These are phyloP conservation scores for Phytophthora citricola DNA, from an alignment of 352 stramenopile species.

Conservation along the genomic window DNA sequence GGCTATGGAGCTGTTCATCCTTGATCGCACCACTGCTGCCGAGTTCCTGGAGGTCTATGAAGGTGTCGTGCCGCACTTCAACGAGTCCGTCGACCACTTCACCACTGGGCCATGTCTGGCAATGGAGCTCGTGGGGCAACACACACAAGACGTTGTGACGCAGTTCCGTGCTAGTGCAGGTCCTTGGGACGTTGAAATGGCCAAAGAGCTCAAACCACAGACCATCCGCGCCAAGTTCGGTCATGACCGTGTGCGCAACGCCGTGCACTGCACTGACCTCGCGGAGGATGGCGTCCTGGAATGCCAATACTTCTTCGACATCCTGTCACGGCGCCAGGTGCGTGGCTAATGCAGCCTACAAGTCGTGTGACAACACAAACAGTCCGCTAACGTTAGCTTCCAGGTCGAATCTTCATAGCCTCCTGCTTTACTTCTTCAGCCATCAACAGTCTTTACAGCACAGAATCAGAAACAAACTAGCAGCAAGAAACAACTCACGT, in stretches of 20 bases:
- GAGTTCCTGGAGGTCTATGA: constrained; percentile 94
- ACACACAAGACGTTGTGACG: constrained; percentile 58
- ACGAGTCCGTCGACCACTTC: constrained; percentile 91
- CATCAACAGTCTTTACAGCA: constrained; percentile 11
- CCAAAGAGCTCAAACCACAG: constrained; percentile 90
- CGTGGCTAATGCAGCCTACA: constrained; percentile 16
- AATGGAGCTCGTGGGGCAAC: constrained; percentile 84
- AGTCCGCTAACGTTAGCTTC: background rate
- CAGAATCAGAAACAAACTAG: constrained; percentile 14
- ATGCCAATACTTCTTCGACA: constrained; percentile 94
- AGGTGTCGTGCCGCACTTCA: constrained; percentile 93
- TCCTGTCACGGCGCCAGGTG: constrained; percentile 81
- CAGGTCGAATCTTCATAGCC: constrained; percentile 5
- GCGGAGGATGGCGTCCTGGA: constrained; percentile 91
- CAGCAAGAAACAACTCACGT: constrained; percentile 1
- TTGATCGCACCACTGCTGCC: constrained; percentile 86
- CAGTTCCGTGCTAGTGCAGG: constrained; percentile 88
- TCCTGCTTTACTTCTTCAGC: constrained; percentile 5
- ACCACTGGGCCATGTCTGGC: constrained; percentile 89
- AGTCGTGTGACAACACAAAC: no score
- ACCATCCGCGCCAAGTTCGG: constrained; percentile 93
- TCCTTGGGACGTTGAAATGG: constrained; percentile 93
- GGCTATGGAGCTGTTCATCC: constrained; percentile 89
- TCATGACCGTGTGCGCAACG: constrained; percentile 87
- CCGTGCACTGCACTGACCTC: constrained; percentile 95